A percentile compares a stretch with the other conserved stretches of the same genome.
These are phyloP conservation scores for Wickerhamomyces sp. DNA, from an alignment of 1,139 yeast genomes.

Conservation along the genomic window DNA sequence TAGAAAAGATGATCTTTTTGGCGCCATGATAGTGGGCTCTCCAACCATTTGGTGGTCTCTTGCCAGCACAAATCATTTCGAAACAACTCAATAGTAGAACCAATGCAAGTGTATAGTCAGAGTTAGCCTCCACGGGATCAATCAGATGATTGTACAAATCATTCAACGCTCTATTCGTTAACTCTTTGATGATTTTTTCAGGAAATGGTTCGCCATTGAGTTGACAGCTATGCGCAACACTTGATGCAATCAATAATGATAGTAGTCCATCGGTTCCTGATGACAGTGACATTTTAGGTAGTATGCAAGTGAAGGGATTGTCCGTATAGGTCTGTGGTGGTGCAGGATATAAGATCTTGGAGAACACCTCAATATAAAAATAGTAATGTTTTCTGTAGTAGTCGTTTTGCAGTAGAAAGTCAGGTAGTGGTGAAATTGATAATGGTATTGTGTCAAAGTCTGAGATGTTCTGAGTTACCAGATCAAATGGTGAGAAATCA, in stretches of 20 bases:
- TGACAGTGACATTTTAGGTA: conserved; percentile 68
- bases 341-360: conserved; percentile 63
- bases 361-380: conserved; percentile 59
- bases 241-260: conserved; percentile 61
- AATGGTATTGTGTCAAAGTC: conserved; percentile 15
- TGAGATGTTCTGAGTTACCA: background rate
- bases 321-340: conserved; percentile 51
- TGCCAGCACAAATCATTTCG: conserved; percentile 43
- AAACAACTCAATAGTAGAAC: conserved; percentile 59
- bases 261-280: conserved; percentile 49
- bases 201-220: conserved; percentile 24
- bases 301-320: conserved; percentile 61
- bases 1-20: conserved; percentile 56
- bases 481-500: background rate
- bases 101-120: conserved; percentile 65
- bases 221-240: conserved; percentile 45
- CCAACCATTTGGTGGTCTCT: conserved; percentile 42
- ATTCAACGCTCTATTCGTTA: conserved; percentile 51
- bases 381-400: conserved; percentile 40
- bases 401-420: conserved; percentile 13
- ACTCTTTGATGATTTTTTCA: conserved; percentile 34
- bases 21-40: conserved; percentile 68
- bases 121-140: conserved; percentile 48
- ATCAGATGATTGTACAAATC: conserved; percentile 50
- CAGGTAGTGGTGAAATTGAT: conserved; percentile 14